These are phyloP conservation scores for Bipolaris oryzae DNA, from an alignment of 2,329 filamentous ascomycete genomes.

Conservation along the genomic window DNA sequence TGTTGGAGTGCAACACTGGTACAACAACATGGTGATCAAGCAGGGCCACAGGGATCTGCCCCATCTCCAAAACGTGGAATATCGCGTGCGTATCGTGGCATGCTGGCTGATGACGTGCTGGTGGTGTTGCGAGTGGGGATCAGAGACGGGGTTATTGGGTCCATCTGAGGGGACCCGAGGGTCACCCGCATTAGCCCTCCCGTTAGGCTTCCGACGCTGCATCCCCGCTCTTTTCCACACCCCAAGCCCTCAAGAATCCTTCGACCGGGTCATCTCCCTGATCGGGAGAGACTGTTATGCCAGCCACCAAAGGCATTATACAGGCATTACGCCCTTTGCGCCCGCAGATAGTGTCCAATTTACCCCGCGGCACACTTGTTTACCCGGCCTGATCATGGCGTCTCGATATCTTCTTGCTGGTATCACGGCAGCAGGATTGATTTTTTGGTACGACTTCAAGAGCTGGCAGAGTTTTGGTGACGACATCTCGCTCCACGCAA, in stretches of 20 bases:
- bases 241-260: neutral
- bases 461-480: slow-evolving; percentile 32
- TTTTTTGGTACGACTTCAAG: slow-evolving; percentile 32
- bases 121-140: slow-evolving; percentile 16
- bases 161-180: slow-evolving; percentile 20
- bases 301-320: neutral
- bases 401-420: slow-evolving; percentile 18
- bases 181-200: slow-evolving; percentile 6
- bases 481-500: neutral
- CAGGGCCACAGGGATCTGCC: neutral
- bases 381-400: slow-evolving; percentile 1
- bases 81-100: neutral
- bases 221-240: neutral
- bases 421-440: slow-evolving; percentile 19
- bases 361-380: neutral
- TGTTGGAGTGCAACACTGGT: neutral
- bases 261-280: neutral
- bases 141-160: slow-evolving; percentile 10
- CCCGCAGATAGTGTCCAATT: neutral
- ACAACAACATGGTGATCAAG: neutral
- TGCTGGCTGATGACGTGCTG: neutral
- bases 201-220: neutral
- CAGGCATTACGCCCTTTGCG: neutral
- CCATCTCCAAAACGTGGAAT: neutral
- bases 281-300: neutral